Conservation (phyloP, 2,329 filamentous ascomycete species). For the Byssoonygena ceratinophila region DNA sequence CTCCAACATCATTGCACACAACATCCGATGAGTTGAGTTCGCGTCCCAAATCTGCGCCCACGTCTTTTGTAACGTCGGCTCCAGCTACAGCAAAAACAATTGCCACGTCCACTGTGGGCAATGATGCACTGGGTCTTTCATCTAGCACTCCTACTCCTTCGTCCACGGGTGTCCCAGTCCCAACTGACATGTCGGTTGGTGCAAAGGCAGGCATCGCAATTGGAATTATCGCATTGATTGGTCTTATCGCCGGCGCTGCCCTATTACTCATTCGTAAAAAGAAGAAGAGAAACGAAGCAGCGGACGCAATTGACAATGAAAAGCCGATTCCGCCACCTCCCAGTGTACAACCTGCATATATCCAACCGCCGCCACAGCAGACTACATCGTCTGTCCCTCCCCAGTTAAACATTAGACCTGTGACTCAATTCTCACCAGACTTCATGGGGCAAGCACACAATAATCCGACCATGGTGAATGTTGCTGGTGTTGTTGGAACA, state of each 20-base stretch:
- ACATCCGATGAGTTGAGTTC: conserved; percentile 7
- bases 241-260: conserved; percentile 54
- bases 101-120: neutral
- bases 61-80: neutral
- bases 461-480: conserved; percentile 14
- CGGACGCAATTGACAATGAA: conserved; percentile 50
- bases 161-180: conserved; percentile 18
- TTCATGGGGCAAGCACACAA: conserved; percentile 37
- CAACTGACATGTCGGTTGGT: conserved; percentile 33
- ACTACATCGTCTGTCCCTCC: conserved; percentile 48
- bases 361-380: conserved; percentile 23
- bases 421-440: conserved; percentile 71
- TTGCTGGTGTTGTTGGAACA: conserved; percentile 22
- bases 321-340: conserved; percentile 37
- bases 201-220: conserved; percentile 75
- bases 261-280: conserved; percentile 67
- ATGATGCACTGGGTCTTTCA: conserved; percentile 12
- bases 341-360: neutral
- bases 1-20: neutral
- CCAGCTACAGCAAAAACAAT: neutral
- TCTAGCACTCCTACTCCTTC: conserved; percentile 18
- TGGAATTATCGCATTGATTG: conserved; percentile 62
- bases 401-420: conserved; percentile 72
- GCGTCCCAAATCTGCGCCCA: neutral
- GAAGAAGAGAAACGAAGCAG: conserved; percentile 45